These are phyloP conservation scores for Rutstroemia sydowiana DNA, from an alignment of 2,329 filamentous ascomycete species.

Conservation along the genomic window DNA sequence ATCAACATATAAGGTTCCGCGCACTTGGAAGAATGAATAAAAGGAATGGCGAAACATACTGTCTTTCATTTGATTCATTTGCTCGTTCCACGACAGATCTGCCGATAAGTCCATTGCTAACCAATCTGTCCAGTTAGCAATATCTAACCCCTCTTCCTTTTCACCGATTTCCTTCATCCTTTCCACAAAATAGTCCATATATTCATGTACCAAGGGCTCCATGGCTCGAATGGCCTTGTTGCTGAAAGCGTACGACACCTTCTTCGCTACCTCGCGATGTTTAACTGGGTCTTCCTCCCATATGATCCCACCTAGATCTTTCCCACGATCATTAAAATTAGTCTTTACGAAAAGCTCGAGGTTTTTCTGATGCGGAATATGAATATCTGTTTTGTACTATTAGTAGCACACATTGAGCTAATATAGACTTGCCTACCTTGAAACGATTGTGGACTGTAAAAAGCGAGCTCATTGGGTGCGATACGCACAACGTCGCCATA, in stretches of 20 bases:
- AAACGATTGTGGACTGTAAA: conserved; percentile 8
- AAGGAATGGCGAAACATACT: not conserved
- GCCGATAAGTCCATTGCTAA: conserved; percentile 9
- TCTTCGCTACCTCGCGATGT: conserved; percentile 6
- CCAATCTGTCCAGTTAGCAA: conserved; percentile 7
- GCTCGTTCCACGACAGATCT: conserved; percentile 1
- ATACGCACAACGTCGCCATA: conserved; percentile 18
- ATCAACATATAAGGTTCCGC: not conserved
- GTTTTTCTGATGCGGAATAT: not conserved
- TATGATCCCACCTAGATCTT: not conserved
- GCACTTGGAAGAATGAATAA: not conserved
- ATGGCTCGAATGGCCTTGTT: not conserved
- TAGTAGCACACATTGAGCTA: too few relatives aligned
- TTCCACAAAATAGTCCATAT: conserved; percentile 7
- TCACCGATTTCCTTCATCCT: conserved; percentile 3
- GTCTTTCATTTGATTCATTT: conserved; percentile 9
- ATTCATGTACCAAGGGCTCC: conserved; percentile 3
- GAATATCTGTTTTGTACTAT: not conserved
- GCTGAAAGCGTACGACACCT: conserved; percentile 5
- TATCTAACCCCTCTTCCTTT: not conserved
- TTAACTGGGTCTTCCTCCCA: not conserved
- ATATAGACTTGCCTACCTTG: not conserved
- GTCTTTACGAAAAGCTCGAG: not conserved
- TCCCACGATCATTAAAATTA: not conserved
- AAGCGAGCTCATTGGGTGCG: conserved; percentile 18